A percentile compares a stretch with the other conserved stretches of the same genome.
Conservation (phyloP, 2,329 filamentous ascomycete species). For the Polytolypa hystricis region DNA sequence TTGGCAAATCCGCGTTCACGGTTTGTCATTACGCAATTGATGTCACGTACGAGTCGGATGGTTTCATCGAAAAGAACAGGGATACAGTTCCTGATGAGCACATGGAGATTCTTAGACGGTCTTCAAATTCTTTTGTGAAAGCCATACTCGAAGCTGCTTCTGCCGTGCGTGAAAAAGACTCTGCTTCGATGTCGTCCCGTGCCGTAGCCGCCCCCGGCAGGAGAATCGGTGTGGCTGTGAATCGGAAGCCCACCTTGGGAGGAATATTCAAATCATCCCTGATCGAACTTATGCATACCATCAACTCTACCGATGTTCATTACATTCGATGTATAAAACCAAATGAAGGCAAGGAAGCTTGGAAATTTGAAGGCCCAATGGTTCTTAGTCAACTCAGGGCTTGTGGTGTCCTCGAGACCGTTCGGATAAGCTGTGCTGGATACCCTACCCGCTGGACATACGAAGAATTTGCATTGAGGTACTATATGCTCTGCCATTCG, state of each 20-base stretch:
- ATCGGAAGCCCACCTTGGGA: slow-evolving; percentile 91
- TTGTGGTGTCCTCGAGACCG: slow-evolving; percentile 97
- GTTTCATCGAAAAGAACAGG: slow-evolving; percentile 98
- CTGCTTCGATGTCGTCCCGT: slow-evolving; percentile 55
- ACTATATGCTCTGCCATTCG: slow-evolving; percentile 95
- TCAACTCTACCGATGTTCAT: slow-evolving; percentile 95
- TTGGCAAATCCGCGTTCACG: slow-evolving; percentile 94
- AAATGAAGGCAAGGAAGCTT: slow-evolving; percentile 90
- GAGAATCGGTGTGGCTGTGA: slow-evolving; percentile 82
- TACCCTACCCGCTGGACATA: slow-evolving; percentile 98
- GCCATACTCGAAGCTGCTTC: slow-evolving; percentile 78
- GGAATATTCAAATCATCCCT: slow-evolving; percentile 98
- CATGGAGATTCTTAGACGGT: slow-evolving; percentile 79
- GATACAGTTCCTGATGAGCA: slow-evolving; percentile 98
- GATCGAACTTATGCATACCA: slow-evolving; percentile 95
- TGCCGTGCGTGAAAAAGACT: slow-evolving; percentile 81
- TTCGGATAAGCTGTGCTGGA: slow-evolving; percentile 91
- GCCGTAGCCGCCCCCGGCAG: slow-evolving; percentile 60
- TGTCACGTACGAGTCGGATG: slow-evolving; percentile 96
- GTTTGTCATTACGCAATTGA: slow-evolving; percentile 98
- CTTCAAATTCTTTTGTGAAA: slow-evolving; percentile 72
- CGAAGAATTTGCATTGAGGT: slow-evolving; percentile 91
- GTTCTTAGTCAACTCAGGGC: slow-evolving; percentile 92
- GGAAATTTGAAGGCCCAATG: slow-evolving; percentile 99
- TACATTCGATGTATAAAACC: slow-evolving; percentile 99